These are phyloP conservation scores for Cyclotella sp. DNA, from an alignment of 108 stramenopile genomes.

Conservation along the genomic window DNA sequence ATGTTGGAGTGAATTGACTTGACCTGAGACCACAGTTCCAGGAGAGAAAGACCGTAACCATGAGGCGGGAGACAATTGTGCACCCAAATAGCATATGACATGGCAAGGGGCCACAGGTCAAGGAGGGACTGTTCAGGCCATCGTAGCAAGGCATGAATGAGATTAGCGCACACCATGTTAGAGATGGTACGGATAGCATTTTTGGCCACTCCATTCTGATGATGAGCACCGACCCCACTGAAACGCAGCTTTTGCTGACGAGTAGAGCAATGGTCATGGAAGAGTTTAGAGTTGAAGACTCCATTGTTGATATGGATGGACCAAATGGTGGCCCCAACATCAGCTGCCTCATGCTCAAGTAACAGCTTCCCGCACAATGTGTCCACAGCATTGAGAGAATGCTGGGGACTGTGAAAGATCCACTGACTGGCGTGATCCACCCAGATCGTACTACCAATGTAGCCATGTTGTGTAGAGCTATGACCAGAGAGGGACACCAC, in stretches of 20 bases:
- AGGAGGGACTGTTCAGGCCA: conserved; percentile 44
- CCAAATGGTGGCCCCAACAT: conserved; percentile 10
- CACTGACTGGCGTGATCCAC: neutral
- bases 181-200: conserved; percentile 12
- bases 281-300: conserved; percentile 2
- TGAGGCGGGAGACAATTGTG: conserved; percentile 28
- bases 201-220: conserved; percentile 57
- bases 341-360: conserved; percentile 9
- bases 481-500: neutral
- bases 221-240: conserved; percentile 49
- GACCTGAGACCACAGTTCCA: conserved; percentile 13
- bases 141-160: conserved; percentile 39
- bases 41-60: conserved; percentile 36
- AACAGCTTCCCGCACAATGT: conserved; percentile 38
- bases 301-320: conserved; percentile 22
- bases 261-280: conserved; percentile 4
- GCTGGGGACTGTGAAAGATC: neutral
- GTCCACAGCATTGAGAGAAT: conserved; percentile 19
- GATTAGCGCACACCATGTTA: conserved; percentile 43
- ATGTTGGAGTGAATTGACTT: conserved; percentile 18
- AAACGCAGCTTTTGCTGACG: conserved; percentile 3
- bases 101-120: conserved; percentile 52
- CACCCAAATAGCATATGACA: conserved; percentile 46
- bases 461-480: conserved; percentile 20
- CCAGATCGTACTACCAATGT: neutral